Evolutionary conservation across 805 yeast species (phyloP).

Genomic region (Candida ovalis): DNA sequence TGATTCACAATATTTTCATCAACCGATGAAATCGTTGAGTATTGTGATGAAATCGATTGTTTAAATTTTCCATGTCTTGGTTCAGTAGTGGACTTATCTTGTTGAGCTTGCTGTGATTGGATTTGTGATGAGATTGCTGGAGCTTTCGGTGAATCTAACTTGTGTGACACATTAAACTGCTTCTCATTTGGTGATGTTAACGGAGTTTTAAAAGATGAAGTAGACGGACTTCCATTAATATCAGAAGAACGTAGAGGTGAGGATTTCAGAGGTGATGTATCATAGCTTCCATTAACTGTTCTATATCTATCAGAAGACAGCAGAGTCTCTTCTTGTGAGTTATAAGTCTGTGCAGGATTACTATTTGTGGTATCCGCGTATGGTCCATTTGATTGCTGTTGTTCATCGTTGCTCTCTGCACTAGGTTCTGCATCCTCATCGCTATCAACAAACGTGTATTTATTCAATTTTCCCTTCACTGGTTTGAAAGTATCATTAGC

Average conservation of each 20-base stretch:
- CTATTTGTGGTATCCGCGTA: not conserved
- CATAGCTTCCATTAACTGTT: not conserved
- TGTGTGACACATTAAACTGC: not conserved
- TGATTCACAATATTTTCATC: conserved; percentile 2
- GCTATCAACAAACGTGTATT: conserved; percentile 23
- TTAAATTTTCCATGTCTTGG: not conserved
- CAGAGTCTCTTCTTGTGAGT: not conserved
- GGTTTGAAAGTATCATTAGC: conserved; percentile 13
- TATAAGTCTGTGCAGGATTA: not conserved
- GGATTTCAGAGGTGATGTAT: not conserved
- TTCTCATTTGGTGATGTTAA: not conserved
- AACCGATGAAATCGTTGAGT: conserved; percentile 15
- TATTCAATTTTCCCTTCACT: conserved; percentile 22
- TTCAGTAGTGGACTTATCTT: not conserved
- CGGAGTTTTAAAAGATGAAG: not conserved
- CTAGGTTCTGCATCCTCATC: conserved; percentile 20
- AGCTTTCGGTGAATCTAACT: not conserved
- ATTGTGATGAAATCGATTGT: conserved; percentile 10
- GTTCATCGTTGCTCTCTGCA: conserved; percentile 15
- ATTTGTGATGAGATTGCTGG: not conserved
- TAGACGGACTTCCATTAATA: not conserved
- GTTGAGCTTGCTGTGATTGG: not conserved
- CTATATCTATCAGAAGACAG: not conserved
- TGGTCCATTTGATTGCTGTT: not conserved
- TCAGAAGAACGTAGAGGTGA: not conserved